Percentiles rank a stretch among this genome's conserved stretches.
phyloP scores from a whole-genome alignment of 2,329 filamentous ascomycete species.

The Xylariaceae sp. region DNA sequence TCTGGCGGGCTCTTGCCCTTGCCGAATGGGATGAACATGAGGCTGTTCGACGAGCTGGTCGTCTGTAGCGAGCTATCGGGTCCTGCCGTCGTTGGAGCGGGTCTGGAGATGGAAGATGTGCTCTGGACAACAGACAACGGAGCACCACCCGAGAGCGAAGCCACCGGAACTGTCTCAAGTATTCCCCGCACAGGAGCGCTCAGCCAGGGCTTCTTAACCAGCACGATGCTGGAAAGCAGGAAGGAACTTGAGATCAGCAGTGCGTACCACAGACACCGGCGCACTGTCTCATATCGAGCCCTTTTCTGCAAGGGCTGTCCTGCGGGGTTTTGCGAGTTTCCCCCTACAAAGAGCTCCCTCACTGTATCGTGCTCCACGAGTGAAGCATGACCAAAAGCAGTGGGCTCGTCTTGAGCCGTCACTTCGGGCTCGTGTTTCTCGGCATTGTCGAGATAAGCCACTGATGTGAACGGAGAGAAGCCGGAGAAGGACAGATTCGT shows the following conservation, averaged over 20 bases:
- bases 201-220: conserved; percentile 18
- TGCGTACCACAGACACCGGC: conserved; percentile 14
- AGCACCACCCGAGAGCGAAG: conserved; percentile 25
- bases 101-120: conserved; percentile 20
- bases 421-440: conserved; percentile 8
- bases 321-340: conserved; percentile 1
- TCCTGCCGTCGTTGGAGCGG: conserved; percentile 25
- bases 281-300: background rate
- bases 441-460: conserved; percentile 10
- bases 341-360: background rate
- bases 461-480: conserved; percentile 16
- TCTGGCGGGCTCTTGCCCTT: conserved; percentile 31
- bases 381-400: background rate
- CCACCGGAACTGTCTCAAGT: conserved; percentile 30
- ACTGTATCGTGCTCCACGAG: conserved; percentile 2
- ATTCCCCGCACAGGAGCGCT: conserved; percentile 17
- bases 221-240: conserved; percentile 18
- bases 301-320: background rate
- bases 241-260: conserved; percentile 16
- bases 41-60: conserved; percentile 29
- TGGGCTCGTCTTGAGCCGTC: conserved; percentile 2
- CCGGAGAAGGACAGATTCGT: conserved; percentile 27
- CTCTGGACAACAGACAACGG: conserved; percentile 20
- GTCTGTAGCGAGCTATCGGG: conserved; percentile 31
- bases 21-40: conserved; percentile 38